Evolutionary conservation across 257 asterid species (phyloP).

Genomic region (Salvia splendens): DNA sequence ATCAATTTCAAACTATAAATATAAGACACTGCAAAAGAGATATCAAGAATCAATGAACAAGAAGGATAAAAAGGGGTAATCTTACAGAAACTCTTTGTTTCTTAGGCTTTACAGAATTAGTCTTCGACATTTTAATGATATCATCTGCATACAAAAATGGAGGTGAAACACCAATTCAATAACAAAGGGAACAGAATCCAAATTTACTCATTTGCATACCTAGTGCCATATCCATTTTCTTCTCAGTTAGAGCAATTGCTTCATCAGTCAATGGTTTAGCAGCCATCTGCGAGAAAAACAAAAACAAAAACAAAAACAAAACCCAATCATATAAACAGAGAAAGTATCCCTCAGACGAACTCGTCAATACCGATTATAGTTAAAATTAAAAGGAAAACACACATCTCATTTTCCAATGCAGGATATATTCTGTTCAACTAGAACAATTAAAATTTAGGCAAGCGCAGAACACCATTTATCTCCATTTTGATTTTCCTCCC

Average conservation of each 20-base stretch:
- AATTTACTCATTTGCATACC: slow-evolving; percentile 44
- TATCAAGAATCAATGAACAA: slow-evolving; percentile 11
- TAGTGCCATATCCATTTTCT: slow-evolving; percentile 91
- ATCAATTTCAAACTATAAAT: slow-evolving; percentile 23
- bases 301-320: slow-evolving; percentile 22
- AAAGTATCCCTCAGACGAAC: neutral
- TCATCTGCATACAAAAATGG: slow-evolving; percentile 59
- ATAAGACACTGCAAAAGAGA: neutral
- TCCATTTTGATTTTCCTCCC: slow-evolving; percentile 3
- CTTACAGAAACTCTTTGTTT: slow-evolving; percentile 72
- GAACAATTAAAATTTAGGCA: neutral
- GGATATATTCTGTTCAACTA: too few relatives aligned
- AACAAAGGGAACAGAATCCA: slow-evolving; percentile 2
- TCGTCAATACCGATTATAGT: neutral
- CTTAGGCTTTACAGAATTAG: slow-evolving; percentile 48
- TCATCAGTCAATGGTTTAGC: slow-evolving; percentile 59
- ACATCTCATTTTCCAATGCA: neutral
- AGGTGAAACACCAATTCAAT: slow-evolving; percentile 15
- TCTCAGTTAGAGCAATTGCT: slow-evolving; percentile 89
- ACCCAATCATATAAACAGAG: neutral
- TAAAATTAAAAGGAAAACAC: neutral
- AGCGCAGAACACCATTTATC: neutral
- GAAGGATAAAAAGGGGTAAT: slow-evolving; percentile 10
- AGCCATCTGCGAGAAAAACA: slow-evolving; percentile 82
- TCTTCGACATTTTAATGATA: slow-evolving; percentile 83